Percentiles rank a stretch among this genome's conserved stretches.
These are phyloP conservation scores for Lophiotrema nucula DNA, from an alignment of 495 filamentous ascomycete species.

Conservation along the genomic window DNA sequence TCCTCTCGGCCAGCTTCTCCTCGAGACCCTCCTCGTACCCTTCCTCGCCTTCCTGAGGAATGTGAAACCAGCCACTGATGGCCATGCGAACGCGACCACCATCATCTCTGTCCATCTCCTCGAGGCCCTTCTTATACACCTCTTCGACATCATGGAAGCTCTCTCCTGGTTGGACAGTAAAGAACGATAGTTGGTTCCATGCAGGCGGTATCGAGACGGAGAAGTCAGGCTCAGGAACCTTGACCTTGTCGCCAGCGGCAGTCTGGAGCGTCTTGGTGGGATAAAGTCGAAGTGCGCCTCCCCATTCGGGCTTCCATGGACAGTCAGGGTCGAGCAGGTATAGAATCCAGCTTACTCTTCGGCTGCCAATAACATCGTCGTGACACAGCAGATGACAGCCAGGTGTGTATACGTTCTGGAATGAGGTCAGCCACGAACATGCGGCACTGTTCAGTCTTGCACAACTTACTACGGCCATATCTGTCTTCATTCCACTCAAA, in stretches of 20 bases:
- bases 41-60: slow-evolving; percentile 93
- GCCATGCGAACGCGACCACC: slow-evolving; percentile 85
- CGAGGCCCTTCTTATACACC: slow-evolving; percentile 70
- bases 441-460: background rate
- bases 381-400: slow-evolving; percentile 95
- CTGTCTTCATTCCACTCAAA: slow-evolving; percentile 89
- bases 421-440: background rate
- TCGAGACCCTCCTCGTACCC: slow-evolving; percentile 88
- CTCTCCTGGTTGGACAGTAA: slow-evolving; percentile 93
- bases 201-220: slow-evolving; percentile 81
- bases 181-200: slow-evolving; percentile 97
- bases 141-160: slow-evolving; percentile 99
- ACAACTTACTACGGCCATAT: slow-evolving; percentile 78
- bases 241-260: slow-evolving; percentile 65
- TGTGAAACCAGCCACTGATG: slow-evolving; percentile 99
- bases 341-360: slow-evolving; percentile 92
- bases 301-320: slow-evolving; percentile 92
- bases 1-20: slow-evolving; percentile 80
- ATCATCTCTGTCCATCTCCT: slow-evolving; percentile 60
- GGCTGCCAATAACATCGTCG: slow-evolving; percentile 95
- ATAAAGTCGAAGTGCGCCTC: slow-evolving; percentile 86
- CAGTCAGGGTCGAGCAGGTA: slow-evolving; percentile 91
- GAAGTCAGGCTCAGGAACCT: slow-evolving; percentile 72
- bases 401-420: slow-evolving; percentile 86
- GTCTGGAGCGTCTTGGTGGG: slow-evolving; percentile 65